These are phyloP conservation scores for Phytophthora boehmeriae DNA, from an alignment of 352 stramenopile genomes.

Conservation along the genomic window DNA sequence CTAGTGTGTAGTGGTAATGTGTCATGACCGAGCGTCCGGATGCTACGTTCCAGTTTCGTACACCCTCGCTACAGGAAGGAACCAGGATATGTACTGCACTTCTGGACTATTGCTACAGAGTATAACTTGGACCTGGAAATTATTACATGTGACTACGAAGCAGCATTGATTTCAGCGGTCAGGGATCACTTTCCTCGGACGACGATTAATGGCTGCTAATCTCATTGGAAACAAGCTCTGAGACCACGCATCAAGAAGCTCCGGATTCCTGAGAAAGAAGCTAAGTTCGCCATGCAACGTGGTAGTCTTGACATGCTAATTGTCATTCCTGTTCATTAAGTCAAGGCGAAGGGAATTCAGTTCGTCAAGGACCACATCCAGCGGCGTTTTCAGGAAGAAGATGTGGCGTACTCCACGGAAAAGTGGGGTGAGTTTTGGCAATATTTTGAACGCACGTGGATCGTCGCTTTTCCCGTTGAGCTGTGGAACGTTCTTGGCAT, in stretches of 20 bases:
- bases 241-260: conserved; percentile 4
- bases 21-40: neutral
- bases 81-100: conserved; percentile 2
- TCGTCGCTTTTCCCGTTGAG: neutral
- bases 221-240: conserved; percentile 17
- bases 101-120: neutral
- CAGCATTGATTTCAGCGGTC: neutral
- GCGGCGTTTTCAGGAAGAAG: neutral
- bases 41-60: conserved; percentile 2
- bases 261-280: neutral
- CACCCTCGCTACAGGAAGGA: neutral
- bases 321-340: neutral
- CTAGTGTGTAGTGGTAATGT: conserved; percentile 1
- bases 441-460: conserved; percentile 19
- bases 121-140: neutral
- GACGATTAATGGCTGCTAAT: neutral
- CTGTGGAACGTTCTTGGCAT: conserved; percentile 20
- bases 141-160: conserved; percentile 1
- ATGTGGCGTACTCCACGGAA: neutral
- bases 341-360: neutral
- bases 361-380: conserved; percentile 8
- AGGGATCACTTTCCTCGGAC: neutral
- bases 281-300: conserved; percentile 3
- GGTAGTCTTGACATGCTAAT: conserved; percentile 5
- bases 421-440: conserved; percentile 14